A percentile compares a stretch with the other conserved stretches of the same genome.
Evolutionary conservation across 2,329 filamentous ascomycete species (phyloP).

Genomic region (Aspergillus ochraceus): DNA sequence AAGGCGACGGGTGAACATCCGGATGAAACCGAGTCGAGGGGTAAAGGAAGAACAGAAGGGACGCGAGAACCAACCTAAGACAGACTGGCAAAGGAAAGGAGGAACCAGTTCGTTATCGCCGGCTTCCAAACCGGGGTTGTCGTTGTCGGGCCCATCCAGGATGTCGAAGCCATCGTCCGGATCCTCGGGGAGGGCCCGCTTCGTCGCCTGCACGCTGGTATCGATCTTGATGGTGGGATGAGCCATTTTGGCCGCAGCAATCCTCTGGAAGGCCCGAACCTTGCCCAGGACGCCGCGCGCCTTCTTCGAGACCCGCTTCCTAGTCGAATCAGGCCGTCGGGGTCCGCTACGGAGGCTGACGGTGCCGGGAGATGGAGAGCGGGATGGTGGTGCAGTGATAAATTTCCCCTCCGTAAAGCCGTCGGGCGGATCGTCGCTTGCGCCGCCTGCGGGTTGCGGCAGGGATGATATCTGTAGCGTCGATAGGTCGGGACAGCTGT

Average conservation of each 20-base stretch:
- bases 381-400: slow-evolving; percentile 30
- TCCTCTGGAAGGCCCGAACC: slow-evolving; percentile 41
- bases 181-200: slow-evolving; percentile 39
- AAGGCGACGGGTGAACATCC: neutral
- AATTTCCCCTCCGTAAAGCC: slow-evolving; percentile 24
- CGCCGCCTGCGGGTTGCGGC: slow-evolving; percentile 24
- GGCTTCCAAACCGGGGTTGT: slow-evolving; percentile 27
- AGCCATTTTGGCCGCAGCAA: slow-evolving; percentile 43
- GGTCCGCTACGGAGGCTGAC: slow-evolving; percentile 30
- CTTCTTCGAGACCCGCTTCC: slow-evolving; percentile 38
- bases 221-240: slow-evolving; percentile 43
- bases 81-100: slow-evolving; percentile 39
- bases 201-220: slow-evolving; percentile 38
- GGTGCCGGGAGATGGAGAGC: slow-evolving; percentile 33
- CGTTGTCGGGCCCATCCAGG: slow-evolving; percentile 26
- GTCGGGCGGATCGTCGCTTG: slow-evolving; percentile 25
- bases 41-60: slow-evolving; percentile 14
- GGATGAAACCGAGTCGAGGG: neutral
- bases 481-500: slow-evolving; percentile 46
- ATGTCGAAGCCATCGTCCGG: slow-evolving; percentile 32
- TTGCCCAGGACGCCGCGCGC: slow-evolving; percentile 43
- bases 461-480: slow-evolving; percentile 35
- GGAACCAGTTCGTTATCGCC: slow-evolving; percentile 36
- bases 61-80: slow-evolving; percentile 33
- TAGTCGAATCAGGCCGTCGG: slow-evolving; percentile 31